Evolutionary conservation across 129 eudicot genomes (phyloP).

Genomic region (Pulicaria dysenterica): DNA sequence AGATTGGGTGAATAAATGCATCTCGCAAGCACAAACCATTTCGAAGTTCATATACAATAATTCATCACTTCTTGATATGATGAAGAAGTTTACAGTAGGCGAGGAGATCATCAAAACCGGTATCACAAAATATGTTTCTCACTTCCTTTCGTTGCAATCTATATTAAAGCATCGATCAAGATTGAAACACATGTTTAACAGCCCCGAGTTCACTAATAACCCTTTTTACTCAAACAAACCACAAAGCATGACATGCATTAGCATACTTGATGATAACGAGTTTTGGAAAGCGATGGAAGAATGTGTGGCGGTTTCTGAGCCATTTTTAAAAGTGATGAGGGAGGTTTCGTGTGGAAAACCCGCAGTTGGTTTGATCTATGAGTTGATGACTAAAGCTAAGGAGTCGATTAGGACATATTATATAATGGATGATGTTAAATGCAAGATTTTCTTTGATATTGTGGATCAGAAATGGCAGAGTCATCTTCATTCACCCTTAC

Average conservation of each 20-base stretch:
- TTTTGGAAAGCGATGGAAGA: slow-evolving; percentile 88
- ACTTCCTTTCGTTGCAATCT: slow-evolving; percentile 69
- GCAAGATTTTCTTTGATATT: slow-evolving; percentile 85
- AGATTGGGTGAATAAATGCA: slow-evolving; percentile 84
- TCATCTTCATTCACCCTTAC: slow-evolving; percentile 81
- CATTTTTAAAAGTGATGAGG: slow-evolving; percentile 78
- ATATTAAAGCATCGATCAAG: slow-evolving; percentile 70
- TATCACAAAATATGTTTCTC: slow-evolving; percentile 71
- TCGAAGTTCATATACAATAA: slow-evolving; percentile 76
- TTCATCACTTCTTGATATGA: slow-evolving; percentile 56
- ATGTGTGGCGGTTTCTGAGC: slow-evolving; percentile 89
- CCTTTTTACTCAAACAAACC: slow-evolving; percentile 59
- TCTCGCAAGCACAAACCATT: slow-evolving; percentile 71
- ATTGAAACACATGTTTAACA: slow-evolving; percentile 82
- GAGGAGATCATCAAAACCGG: slow-evolving; percentile 80
- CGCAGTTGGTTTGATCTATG: slow-evolving; percentile 78
- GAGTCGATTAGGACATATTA: slow-evolving; percentile 90
- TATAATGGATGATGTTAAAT: slow-evolving; percentile 92
- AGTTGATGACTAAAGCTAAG: slow-evolving; percentile 86
- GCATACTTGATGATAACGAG: slow-evolving; percentile 75
- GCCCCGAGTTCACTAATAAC: slow-evolving; percentile 70
- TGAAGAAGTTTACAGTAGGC: slow-evolving; percentile 74
- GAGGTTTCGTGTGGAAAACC: slow-evolving; percentile 87
- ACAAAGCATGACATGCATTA: slow-evolving; percentile 59
- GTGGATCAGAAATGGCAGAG: slow-evolving; percentile 92